A percentile compares a stretch with the other conserved stretches of the same genome.
These are phyloP conservation scores for Polysphondylium violaceum DNA, from an alignment of 78 protist genomes.

Conservation along the genomic window DNA sequence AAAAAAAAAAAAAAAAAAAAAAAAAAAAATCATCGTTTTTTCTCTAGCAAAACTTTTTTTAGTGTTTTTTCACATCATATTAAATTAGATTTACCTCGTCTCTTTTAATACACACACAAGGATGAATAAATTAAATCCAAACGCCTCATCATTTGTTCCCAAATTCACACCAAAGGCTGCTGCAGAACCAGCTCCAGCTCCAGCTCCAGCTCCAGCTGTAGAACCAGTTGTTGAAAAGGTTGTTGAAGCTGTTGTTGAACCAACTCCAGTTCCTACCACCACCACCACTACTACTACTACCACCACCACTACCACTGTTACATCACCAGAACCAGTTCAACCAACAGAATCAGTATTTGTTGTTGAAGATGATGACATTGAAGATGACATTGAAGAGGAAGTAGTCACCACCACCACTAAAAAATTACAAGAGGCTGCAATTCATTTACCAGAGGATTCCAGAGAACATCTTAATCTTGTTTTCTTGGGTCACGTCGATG, in stretches of 20 bases:
- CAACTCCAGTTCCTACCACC: not conserved
- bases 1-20: too few species aligned
- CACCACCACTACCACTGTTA: constrained; percentile 1
- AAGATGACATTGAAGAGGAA: constrained; percentile 54
- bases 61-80: not conserved
- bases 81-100: not conserved
- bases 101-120: not conserved
- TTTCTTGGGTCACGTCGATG: constrained; percentile 98
- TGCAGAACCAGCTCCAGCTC: constrained; percentile 32
- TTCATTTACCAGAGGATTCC: constrained; percentile 64
- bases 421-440: not conserved
- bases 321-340: not conserved
- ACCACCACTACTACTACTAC: constrained; percentile 14
- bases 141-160: constrained; percentile 69
- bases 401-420: not conserved
- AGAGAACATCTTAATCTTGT: constrained; percentile 93
- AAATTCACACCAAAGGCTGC: constrained; percentile 1
- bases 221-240: constrained; percentile 20
- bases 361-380: constrained; percentile 70
- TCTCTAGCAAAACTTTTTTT: not conserved
- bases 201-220: not conserved
- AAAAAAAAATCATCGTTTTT: too few species aligned
- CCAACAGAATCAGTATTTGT: constrained; percentile 67
- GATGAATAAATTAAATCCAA: constrained; percentile 54
- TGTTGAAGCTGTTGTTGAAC: not conserved